Conservation (phyloP, 139 green algal species). For the Coccomyxa sp. region DNA sequence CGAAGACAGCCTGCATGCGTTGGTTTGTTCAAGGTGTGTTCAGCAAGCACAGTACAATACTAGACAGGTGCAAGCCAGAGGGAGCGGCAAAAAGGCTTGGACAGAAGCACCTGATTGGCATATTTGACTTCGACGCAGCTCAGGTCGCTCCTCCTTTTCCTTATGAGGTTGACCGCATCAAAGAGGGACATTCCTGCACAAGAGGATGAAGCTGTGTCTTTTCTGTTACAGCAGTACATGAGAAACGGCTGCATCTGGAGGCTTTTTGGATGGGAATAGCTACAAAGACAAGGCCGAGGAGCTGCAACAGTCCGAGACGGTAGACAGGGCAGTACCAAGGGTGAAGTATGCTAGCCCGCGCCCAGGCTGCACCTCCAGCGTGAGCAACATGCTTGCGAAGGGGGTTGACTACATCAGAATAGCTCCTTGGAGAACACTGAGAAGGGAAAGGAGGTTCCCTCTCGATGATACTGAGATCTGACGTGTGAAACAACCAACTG, state of each 20-base stretch:
- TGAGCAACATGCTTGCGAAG: background rate
- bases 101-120: background rate
- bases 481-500: too few species aligned
- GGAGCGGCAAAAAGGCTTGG: background rate
- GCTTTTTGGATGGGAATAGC: too few species aligned
- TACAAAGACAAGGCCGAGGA: too few species aligned
- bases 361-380: constrained; percentile 3
- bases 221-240: too few species aligned
- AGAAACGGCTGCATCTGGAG: too few species aligned
- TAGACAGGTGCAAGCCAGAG: too few species aligned
- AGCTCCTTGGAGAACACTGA: too few species aligned
- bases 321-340: constrained; percentile 9
- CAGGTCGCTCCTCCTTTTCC: background rate
- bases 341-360: background rate
- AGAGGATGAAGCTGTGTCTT: background rate
- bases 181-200: constrained; percentile 9
- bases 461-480: too few species aligned
- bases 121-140: constrained; percentile 29
- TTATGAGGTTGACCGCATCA: constrained; percentile 5
- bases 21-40: background rate
- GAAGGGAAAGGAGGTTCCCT: too few species aligned
- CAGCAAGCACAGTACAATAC: background rate
- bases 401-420: too few species aligned
- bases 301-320: too few species aligned
- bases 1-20: constrained; percentile 18